phyloP scores from a whole-genome alignment of 495 filamentous ascomycete genomes.

The Penicillium psychrofluorescens region DNA sequence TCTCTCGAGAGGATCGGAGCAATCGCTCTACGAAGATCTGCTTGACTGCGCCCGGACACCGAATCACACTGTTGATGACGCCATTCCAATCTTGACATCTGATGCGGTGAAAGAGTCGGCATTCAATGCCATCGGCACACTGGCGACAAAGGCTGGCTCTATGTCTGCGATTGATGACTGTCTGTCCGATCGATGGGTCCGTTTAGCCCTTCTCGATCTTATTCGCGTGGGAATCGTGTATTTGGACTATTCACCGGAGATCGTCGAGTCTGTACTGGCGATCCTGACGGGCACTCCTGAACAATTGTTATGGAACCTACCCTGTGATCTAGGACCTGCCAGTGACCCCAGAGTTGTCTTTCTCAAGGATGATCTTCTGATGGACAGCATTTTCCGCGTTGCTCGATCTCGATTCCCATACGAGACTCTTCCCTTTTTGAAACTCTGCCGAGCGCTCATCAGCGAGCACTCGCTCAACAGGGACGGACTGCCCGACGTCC shows the following conservation, averaged over 20 bases:
- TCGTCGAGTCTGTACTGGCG: slow-evolving; percentile 54
- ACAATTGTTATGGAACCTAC: slow-evolving; percentile 21
- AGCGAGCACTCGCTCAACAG: slow-evolving; percentile 34
- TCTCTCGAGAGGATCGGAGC: slow-evolving; percentile 20
- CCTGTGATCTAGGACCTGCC: slow-evolving; percentile 22
- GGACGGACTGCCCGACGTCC: slow-evolving; percentile 41
- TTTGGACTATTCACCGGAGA: slow-evolving; percentile 59
- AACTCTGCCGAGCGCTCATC: slow-evolving; percentile 50
- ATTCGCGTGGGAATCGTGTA: slow-evolving; percentile 48
- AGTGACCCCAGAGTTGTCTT: slow-evolving; percentile 46
- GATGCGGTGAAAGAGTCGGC: slow-evolving; percentile 48
- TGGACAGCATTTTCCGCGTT: slow-evolving; percentile 48
- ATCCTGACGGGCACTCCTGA: slow-evolving; percentile 39
- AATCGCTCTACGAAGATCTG: slow-evolving; percentile 43
- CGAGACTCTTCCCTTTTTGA: slow-evolving; percentile 75
- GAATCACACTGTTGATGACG: slow-evolving; percentile 33
- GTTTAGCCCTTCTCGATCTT: slow-evolving; percentile 56
- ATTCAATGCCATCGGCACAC: slow-evolving; percentile 54
- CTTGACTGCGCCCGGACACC: slow-evolving; percentile 40
- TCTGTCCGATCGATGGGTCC: slow-evolving; percentile 37
- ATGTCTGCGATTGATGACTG: slow-evolving; percentile 35
- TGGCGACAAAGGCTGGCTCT: slow-evolving; percentile 38
- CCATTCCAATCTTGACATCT: slow-evolving; percentile 40
- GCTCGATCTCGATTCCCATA: slow-evolving; percentile 76
- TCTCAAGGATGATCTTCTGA: slow-evolving; percentile 46